These are phyloP conservation scores for Ustilago shanxiensis DNA, from an alignment of 1,284 basidiomycete genomes.

Conservation along the genomic window DNA sequence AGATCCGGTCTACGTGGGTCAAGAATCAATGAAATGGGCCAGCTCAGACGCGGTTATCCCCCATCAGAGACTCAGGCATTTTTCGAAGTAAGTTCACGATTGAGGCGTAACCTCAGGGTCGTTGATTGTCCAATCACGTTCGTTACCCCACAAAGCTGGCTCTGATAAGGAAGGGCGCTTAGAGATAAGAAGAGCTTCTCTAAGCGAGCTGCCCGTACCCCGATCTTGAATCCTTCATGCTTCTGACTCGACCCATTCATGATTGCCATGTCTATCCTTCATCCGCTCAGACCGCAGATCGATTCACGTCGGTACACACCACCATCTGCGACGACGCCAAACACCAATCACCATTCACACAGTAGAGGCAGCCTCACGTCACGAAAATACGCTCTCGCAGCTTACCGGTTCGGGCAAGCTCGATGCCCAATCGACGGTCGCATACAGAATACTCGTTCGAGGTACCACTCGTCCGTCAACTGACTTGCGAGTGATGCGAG, in stretches of 20 bases:
- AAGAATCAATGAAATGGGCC: too few species aligned
- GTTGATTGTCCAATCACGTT: background rate
- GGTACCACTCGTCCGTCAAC: background rate
- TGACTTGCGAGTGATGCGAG: conserved; percentile 6
- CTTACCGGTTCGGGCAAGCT: background rate
- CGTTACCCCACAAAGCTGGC: background rate
- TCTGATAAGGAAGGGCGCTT: background rate
- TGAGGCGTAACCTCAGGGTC: too few species aligned
- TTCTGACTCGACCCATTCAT: too few species aligned
- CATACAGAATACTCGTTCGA: background rate
- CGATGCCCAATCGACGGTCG: background rate
- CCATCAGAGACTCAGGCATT: too few species aligned
- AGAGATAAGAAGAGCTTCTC: background rate
- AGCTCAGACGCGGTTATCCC: too few species aligned
- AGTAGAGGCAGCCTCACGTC: background rate
- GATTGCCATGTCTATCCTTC: background rate
- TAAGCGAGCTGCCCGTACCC: background rate
- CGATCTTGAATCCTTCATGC: too few species aligned
- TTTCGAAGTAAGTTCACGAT: too few species aligned
- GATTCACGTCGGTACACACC: too few species aligned
- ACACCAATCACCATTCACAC: background rate
- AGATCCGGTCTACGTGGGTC: too few species aligned
- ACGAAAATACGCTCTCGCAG: background rate
- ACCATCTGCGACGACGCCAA: background rate
- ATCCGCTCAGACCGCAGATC: too few species aligned